Conservation (phyloP, 2,329 filamentous ascomycete species). For the Triangularia setosa region DNA sequence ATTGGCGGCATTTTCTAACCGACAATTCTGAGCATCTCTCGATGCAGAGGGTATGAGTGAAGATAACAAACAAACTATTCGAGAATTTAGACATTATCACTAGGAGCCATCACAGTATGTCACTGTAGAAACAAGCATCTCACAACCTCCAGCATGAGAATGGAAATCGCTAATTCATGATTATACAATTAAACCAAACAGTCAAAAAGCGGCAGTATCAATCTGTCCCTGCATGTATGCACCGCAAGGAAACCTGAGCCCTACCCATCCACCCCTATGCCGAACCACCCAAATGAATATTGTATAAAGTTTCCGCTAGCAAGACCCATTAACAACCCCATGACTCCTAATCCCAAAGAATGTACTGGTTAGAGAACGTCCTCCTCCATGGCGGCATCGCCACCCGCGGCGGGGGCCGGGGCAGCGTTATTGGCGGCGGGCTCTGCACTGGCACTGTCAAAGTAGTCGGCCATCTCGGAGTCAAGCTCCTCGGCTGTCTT, state of each 20-base stretch:
- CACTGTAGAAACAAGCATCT: not conserved
- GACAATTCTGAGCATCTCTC: too few relatives aligned
- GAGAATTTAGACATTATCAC: too few relatives aligned
- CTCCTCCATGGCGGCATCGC: constrained; percentile 63
- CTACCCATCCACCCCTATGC: constrained; percentile 14
- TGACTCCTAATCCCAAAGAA: not conserved
- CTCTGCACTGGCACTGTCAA: constrained; percentile 45
- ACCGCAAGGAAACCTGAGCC: constrained; percentile 7
- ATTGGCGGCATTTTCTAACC: too few relatives aligned
- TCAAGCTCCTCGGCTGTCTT: constrained; percentile 96
- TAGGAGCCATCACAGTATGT: not conserved
- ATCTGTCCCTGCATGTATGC: constrained; percentile 10
- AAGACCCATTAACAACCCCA: constrained; percentile 2
- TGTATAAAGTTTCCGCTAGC: not conserved
- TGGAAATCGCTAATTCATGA: constrained; percentile 1
- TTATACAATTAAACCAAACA: constrained; percentile 7
- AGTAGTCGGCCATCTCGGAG: constrained; percentile 97
- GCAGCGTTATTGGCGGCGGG: constrained; percentile 44
- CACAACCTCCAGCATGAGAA: not conserved
- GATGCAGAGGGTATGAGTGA: too few relatives aligned
- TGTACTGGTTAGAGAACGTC: constrained; percentile 48
- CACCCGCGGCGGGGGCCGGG: constrained; percentile 36
- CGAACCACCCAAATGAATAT: constrained; percentile 9
- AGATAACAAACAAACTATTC: too few relatives aligned
- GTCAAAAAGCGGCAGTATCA: constrained; percentile 3